Evolutionary conservation across 2,329 filamentous ascomycete genomes (phyloP).

Genomic region (Calonectria montana): DNA sequence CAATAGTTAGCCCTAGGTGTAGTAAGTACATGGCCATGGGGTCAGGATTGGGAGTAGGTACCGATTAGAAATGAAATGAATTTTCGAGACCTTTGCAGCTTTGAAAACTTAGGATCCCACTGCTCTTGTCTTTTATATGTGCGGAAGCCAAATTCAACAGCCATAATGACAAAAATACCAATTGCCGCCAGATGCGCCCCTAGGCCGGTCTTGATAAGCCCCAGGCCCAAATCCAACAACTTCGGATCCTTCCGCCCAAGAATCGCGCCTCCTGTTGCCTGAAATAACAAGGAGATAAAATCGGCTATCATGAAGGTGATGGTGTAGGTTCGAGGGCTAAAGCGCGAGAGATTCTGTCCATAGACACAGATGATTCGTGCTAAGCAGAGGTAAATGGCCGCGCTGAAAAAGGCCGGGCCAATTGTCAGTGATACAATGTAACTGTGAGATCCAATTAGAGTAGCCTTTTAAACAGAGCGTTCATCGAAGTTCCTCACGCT

Average conservation of each 20-base stretch:
- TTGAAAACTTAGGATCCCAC: slow-evolving; percentile 27
- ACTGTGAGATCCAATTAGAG: slow-evolving; percentile 7
- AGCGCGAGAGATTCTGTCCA: slow-evolving; percentile 50
- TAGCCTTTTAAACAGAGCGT: accelerated
- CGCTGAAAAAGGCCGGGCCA: slow-evolving; percentile 71
- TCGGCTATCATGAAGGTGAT: slow-evolving; percentile 60
- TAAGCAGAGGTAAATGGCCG: slow-evolving; percentile 71
- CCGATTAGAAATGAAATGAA: slow-evolving; percentile 28
- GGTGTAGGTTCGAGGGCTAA: slow-evolving; percentile 46
- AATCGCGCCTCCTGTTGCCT: slow-evolving; percentile 61
- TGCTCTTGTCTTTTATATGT: slow-evolving; percentile 11
- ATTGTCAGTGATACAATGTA: slow-evolving; percentile 65
- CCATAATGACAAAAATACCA: slow-evolving; percentile 16
- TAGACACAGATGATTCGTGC: slow-evolving; percentile 58
- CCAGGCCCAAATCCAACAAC: slow-evolving; percentile 14
- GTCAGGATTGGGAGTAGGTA: slow-evolving; percentile 56
- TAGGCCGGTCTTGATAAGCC: slow-evolving; percentile 31
- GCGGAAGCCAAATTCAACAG: slow-evolving; percentile 13
- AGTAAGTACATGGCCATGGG: slow-evolving; percentile 80
- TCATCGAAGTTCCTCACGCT: slow-evolving; percentile 53
- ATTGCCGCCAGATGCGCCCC: slow-evolving; percentile 31
- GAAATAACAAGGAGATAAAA: slow-evolving; percentile 60
- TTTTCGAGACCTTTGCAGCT: slow-evolving; percentile 20
- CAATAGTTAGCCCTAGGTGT: slow-evolving; percentile 43
- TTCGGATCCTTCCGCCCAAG: slow-evolving; percentile 21